phyloP scores from a whole-genome alignment of 805 yeast species.

The Ogataea paraovalis region DNA sequence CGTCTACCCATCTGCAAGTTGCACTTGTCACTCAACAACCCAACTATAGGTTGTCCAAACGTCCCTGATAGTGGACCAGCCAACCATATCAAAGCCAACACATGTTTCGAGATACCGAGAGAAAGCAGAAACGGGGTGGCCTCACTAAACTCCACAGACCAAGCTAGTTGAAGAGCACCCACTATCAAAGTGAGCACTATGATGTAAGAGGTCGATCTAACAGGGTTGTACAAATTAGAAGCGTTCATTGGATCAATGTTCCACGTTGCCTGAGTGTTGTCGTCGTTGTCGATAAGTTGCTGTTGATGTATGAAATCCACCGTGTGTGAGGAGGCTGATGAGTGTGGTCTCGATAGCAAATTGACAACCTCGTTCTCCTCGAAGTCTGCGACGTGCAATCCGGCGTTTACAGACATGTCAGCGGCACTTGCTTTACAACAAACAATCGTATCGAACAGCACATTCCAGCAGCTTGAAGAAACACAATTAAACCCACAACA shows the following conservation, averaged over 20 bases:
- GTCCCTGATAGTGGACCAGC: slow-evolving; percentile 66
- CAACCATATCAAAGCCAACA: slow-evolving; percentile 57
- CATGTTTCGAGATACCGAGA: slow-evolving; percentile 54
- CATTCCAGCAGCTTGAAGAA: too few relatives aligned
- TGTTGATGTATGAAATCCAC: neutral
- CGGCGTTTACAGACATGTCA: too few relatives aligned
- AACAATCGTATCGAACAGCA: too few relatives aligned
- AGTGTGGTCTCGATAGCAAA: too few relatives aligned
- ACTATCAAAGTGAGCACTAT: slow-evolving; percentile 43
- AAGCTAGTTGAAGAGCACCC: slow-evolving; percentile 59
- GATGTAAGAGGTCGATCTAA: slow-evolving; percentile 40
- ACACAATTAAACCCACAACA: too few relatives aligned
- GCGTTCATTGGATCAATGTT: slow-evolving; percentile 17
- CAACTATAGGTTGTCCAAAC: slow-evolving; percentile 61
- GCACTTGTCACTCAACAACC: slow-evolving; percentile 52
- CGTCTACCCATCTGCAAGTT: slow-evolving; percentile 45
- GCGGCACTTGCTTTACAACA: too few relatives aligned
- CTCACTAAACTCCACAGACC: slow-evolving; percentile 64
- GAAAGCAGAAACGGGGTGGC: slow-evolving; percentile 61
- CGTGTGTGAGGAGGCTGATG: neutral
- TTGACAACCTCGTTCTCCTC: too few relatives aligned
- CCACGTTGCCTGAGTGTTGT: neutral
- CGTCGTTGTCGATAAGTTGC: too few relatives aligned
- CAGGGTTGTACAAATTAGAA: slow-evolving; percentile 34
- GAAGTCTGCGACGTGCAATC: too few relatives aligned